A percentile compares a stretch with the other conserved stretches of the same genome.
phyloP scores from a whole-genome alignment of 2,329 filamentous ascomycete genomes.

The Claviceps sp. region DNA sequence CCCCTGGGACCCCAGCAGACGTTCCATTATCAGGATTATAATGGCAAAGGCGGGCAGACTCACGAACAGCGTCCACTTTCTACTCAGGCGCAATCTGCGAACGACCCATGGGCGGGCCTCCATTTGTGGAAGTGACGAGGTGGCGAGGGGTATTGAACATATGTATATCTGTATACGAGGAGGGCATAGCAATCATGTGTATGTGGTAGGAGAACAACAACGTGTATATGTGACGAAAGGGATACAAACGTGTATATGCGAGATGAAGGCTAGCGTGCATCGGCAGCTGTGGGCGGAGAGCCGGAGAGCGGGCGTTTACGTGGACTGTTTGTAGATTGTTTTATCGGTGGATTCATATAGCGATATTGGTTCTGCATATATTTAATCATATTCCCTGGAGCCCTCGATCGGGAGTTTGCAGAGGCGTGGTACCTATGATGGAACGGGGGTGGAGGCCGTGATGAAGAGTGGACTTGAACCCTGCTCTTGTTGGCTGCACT shows the following conservation, averaged over 20 bases:
- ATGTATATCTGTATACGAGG: not conserved
- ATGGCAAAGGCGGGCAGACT: slow-evolving; percentile 17
- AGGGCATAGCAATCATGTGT: no score
- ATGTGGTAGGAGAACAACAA: no score
- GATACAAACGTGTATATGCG: no score
- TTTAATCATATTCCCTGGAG: no score
- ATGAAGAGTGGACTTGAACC: no score
- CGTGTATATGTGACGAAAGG: no score
- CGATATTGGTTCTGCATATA: not conserved
- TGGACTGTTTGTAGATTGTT: not conserved
- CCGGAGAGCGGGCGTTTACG: not conserved
- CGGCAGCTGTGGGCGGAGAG: not conserved
- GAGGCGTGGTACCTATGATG: no score
- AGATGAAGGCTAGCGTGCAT: no score
- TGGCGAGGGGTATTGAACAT: not conserved
- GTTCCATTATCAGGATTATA: slow-evolving; percentile 35
- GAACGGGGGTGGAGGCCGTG: no score
- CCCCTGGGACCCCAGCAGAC: slow-evolving; percentile 50
- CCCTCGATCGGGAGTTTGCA: no score
- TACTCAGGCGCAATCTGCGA: slow-evolving; percentile 24
- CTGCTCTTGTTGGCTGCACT: no score
- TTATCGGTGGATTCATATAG: not conserved
- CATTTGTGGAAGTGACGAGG: slow-evolving; percentile 34
- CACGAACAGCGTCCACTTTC: not conserved
- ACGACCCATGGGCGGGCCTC: slow-evolving; percentile 40